Evolutionary conservation across 1,284 basidiomycete species (phyloP), one percentile per base, ranked within the genome.

Genomic region (Cutaneotrichosporon sp.): DNA sequence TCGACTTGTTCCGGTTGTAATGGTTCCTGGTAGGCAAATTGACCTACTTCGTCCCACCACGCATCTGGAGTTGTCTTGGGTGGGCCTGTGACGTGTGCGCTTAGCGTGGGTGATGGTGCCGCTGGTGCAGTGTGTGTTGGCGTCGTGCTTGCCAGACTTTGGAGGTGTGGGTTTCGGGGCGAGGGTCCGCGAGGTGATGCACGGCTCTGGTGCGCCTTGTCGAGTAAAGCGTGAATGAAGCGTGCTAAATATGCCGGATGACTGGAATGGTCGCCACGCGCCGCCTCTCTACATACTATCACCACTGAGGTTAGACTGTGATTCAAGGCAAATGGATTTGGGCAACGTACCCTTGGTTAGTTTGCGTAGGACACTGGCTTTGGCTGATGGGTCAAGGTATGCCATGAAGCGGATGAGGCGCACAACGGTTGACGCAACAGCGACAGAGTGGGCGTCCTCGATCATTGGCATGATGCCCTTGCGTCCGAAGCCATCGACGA

Each of bases 391-490:
- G 21, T 69, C 68, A 32, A 69, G 64, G 34, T 69, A 69, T 30
- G 62, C 8, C 56, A 67, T 62, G 62, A 69, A 69, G 1, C 68
- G 59, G 22, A 69, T 58, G 14, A 69, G 58, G 9, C 68, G 65
- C 14, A 69, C 68, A 7, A 62, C 61, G 0, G 68, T 67, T 1
- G 68, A 69, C 50, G 68, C 68, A 8, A 69, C 68, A 2, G 65
- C 65, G 7, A 69, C 68, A 11, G 65, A 67, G 34, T 69, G 68
- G 4, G 68, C 68, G 49, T 69, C 68, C 61, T 69, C 68, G 26
- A 69, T 69, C 65, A 69, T 65, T 1, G 68, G 68, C 68, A 69
- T 69, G 64, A 69, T 66, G 30, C 65, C 68, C 58, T 67, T 65
- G 32, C 68, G 65, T 4, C 64, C 68, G 40, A 69, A 69, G 8